These are phyloP conservation scores for Ulota crispa DNA, from an alignment of 225 moss, liverwort and hornwort genomes.

Conservation along the genomic window DNA sequence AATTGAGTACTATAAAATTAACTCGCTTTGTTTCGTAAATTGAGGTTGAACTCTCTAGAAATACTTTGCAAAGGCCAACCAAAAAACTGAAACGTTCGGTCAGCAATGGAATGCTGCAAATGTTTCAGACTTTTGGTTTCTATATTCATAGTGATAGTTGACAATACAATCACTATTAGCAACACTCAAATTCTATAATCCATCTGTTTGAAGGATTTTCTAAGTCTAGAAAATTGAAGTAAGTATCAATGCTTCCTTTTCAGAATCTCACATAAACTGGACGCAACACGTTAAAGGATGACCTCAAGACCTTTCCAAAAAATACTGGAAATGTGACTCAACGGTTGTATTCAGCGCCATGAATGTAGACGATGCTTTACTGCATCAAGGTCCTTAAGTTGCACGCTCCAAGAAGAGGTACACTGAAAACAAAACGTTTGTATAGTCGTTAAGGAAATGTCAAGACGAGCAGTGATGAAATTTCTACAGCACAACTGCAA, in stretches of 20 bases:
- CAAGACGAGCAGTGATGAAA: neutral
- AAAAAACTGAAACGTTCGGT: neutral
- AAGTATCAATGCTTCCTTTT: neutral
- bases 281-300: neutral
- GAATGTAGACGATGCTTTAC: conserved; percentile 2
- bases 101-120: neutral
- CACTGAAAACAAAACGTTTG: neutral
- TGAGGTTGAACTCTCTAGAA: too few relatives aligned
- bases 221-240: neutral
- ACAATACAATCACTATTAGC: neutral
- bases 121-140: neutral
- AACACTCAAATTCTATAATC: neutral
- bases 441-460: neutral
- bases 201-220: neutral
- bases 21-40: too few relatives aligned
- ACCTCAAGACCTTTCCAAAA: neutral
- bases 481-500: neutral
- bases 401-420: conserved; percentile 16
- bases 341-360: neutral
- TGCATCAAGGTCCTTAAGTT: conserved; percentile 10
- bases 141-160: neutral
- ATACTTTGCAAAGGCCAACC: neutral
- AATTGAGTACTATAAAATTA: too few relatives aligned
- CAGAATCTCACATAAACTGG: conserved; percentile 8
- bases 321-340: neutral